Evolutionary conservation across 345 rosid genomes (phyloP).

Genomic region (Camelina sativa): DNA sequence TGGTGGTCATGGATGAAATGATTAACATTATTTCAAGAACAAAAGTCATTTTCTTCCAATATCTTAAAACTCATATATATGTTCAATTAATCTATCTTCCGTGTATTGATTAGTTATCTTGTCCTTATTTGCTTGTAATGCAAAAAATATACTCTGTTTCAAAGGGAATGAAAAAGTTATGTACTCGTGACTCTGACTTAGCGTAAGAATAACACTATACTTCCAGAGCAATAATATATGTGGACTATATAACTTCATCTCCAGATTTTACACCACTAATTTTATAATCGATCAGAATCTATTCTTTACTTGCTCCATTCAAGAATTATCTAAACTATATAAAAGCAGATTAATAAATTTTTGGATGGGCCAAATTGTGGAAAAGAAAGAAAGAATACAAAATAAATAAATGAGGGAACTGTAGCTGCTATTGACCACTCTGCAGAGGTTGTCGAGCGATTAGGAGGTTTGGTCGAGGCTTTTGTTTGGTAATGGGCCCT

Average conservation of each 20-base stretch:
- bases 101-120: constrained; percentile 27
- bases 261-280: constrained; percentile 20
- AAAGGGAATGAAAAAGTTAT: constrained; percentile 26
- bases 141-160: constrained; percentile 1
- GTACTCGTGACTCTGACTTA: constrained; percentile 32
- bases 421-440: background rate
- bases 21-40: background rate
- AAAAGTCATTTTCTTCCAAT: background rate
- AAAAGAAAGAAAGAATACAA: background rate
- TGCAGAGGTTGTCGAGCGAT: constrained; percentile 18
- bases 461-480: background rate
- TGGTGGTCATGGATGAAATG: constrained; percentile 33
- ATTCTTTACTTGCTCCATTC: constrained; percentile 32
- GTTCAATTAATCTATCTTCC: constrained; percentile 32
- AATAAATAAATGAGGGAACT: background rate
- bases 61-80: constrained; percentile 15
- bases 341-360: background rate
- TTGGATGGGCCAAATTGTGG: background rate
- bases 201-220: constrained; percentile 35
- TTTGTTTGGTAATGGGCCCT: background rate
- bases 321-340: no score
- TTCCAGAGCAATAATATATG: constrained; percentile 5
- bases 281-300: constrained; percentile 24
- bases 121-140: constrained; percentile 36
- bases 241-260: constrained; percentile 2